A percentile compares a stretch with the other conserved stretches of the same genome.
These are phyloP conservation scores for Hydnum rufescens DNA, from an alignment of 768 basidiomycete species.

Conservation along the genomic window DNA sequence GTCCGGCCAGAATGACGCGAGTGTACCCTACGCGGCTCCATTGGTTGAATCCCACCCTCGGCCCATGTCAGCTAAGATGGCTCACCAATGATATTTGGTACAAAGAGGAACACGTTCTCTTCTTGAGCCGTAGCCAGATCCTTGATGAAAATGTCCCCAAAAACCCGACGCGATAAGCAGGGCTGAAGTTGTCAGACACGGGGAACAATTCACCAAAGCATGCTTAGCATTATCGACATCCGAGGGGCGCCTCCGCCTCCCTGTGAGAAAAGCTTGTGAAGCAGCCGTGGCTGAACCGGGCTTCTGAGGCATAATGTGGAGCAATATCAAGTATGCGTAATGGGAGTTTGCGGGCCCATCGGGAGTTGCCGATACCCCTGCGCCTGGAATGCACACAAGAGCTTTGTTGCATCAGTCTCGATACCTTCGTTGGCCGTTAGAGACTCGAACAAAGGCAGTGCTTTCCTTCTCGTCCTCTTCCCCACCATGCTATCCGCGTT, in stretches of 20 bases:
- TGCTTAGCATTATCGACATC: not conserved
- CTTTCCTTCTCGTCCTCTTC: not conserved
- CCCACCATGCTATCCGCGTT: not conserved
- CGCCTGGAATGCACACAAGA: not conserved
- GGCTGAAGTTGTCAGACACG: not conserved
- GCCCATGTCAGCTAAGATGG: not conserved
- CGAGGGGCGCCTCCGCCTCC: not conserved
- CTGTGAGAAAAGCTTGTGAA: not conserved
- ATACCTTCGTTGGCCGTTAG: not conserved
- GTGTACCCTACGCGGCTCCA: conserved; percentile 44
- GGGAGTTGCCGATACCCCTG: too few species aligned
- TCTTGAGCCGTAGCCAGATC: conserved; percentile 77
- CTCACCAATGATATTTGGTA: conserved; percentile 85
- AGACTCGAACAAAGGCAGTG: not conserved
- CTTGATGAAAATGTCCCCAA: not conserved
- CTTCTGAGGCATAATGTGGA: not conserved
- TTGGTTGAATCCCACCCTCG: not conserved
- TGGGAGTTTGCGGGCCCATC: too few species aligned
- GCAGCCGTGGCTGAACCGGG: not conserved
- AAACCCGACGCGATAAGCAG: not conserved
- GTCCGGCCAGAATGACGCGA: conserved; percentile 73
- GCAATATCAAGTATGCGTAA: too few species aligned
- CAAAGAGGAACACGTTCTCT: conserved; percentile 94
- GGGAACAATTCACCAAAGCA: not conserved
- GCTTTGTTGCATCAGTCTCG: not conserved